Base-by-base conservation (phyloP, 2,329 filamentous ascomycete genomes). In the Neonectria ditissima region DNA sequence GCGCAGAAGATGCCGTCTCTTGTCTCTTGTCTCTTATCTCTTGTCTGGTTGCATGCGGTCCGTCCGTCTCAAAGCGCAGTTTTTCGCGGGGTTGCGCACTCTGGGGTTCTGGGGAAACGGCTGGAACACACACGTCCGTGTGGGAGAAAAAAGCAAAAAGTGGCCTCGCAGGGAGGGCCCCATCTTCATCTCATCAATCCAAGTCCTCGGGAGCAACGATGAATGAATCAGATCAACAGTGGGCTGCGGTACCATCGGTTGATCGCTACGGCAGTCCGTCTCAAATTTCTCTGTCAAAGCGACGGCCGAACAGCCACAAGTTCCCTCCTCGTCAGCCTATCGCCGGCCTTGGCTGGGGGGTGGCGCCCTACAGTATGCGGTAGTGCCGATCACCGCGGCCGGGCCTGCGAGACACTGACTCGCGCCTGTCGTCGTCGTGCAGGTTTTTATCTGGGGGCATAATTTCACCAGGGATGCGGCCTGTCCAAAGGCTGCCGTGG, bases 341-440 rank as follows among this genome's bases (percentile, higher is more conserved):
- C 48, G 53, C 45, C 37, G 30, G 37, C 45, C 18, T 20, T 13
- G 37, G 16, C 37, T 4, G 18, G n/a, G 37, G n/a, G 26, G 60
- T 34, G 57, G 24, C 34, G 32, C 55, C 61, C 37, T n/a, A n/a
- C n/a, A n/a, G n/a, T n/a, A n/a, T n/a, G n/a, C n/a, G n/a, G n/a
- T n/a, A 51, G 61, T 55, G 61, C 43, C 61, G 61, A 63, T 63
- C 61, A 39, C 43, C 14, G 34, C 37, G 43, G 55, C 28, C 39
- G 60, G 32, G 6, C 14, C 55, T 63, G 61, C 44, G 37, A 28
- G 51, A 63, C 61, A 59, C 61, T 63, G 61, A 63, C 55, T 63
- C 61, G 61, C 55, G 37, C 24, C 24, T 26, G 4, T 26, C 24
- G 24, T 4, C 24, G 6, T 26, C 4, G 24, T 26, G 4, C 24